phyloP scores from a whole-genome alignment of 768 basidiomycete genomes.

The Hypholoma fasciculare region DNA sequence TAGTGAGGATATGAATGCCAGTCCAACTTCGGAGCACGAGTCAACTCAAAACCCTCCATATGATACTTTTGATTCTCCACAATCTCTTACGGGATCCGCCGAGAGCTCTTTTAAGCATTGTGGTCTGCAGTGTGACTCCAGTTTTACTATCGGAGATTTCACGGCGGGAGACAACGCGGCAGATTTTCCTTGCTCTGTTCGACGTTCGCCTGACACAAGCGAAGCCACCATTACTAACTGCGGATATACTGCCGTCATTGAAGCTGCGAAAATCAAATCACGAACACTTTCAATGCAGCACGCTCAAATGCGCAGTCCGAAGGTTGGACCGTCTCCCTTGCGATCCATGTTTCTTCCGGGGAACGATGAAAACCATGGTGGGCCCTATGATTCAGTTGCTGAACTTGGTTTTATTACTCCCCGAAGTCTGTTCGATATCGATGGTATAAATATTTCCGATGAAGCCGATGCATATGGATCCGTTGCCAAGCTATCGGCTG shows the following conservation, averaged over 20 bases:
- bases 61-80: too few relatives aligned
- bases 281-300: not conserved
- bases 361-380: not conserved
- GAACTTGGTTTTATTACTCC: not conserved
- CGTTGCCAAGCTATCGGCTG: not conserved
- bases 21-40: too few relatives aligned
- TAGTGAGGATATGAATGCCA: too few relatives aligned
- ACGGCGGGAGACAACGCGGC: too few relatives aligned
- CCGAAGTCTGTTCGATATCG: not conserved
- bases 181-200: too few relatives aligned
- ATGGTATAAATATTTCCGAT: not conserved
- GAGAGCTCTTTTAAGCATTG: too few relatives aligned
- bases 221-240: not conserved
- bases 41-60: too few relatives aligned
- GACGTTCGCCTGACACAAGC: not conserved
- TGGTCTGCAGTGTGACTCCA: too few relatives aligned
- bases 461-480: not conserved
- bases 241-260: not conserved
- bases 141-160: too few relatives aligned
- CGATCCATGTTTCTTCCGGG: constrained; percentile 38
- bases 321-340: constrained; percentile 46
- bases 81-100: too few relatives aligned
- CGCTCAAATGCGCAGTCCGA: constrained; percentile 33
- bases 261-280: not conserved
- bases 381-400: too few relatives aligned